Percentiles rank a stretch among this genome's conserved stretches.
These are phyloP conservation scores for Mycena filopes DNA, from an alignment of 768 basidiomycete species.

Conservation along the genomic window DNA sequence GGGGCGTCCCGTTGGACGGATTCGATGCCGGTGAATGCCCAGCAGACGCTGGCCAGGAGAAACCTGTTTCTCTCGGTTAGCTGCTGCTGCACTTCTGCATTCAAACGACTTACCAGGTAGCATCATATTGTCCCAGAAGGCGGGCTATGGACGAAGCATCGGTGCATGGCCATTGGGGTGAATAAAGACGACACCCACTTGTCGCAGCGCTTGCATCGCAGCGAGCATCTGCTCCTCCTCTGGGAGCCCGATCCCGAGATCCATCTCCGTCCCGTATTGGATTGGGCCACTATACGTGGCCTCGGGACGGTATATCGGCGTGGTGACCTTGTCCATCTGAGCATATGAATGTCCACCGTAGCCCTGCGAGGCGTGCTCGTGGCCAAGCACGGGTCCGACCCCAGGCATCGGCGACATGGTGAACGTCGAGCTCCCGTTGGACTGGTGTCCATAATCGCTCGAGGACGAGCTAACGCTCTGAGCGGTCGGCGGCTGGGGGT, in stretches of 20 bases:
- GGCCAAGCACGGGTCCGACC: conserved; percentile 14
- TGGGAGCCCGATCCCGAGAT: conserved; percentile 53
- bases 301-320: conserved; percentile 59
- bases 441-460: conserved; percentile 30
- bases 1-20: conserved; percentile 22
- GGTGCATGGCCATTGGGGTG: neutral
- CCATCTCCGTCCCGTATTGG: conserved; percentile 48
- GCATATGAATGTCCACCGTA: conserved; percentile 31
- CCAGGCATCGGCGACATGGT: conserved; percentile 39
- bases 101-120: too few species aligned
- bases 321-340: conserved; percentile 42
- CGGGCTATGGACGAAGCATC: conserved; percentile 53
- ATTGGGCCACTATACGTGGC: conserved; percentile 58
- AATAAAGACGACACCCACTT: neutral
- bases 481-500: conserved; percentile 59
- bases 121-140: conserved; percentile 85
- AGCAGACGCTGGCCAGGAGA: conserved; percentile 45
- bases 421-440: conserved; percentile 39
- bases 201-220: conserved; percentile 70
- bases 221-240: conserved; percentile 72
- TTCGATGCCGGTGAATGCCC: conserved; percentile 36
- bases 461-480: conserved; percentile 37
- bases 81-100: too few species aligned
- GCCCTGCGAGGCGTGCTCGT: conserved; percentile 27
- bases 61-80: too few species aligned